Base-by-base conservation (phyloP, 129 eudicot species). In the Ambrosia artemisiifolia region DNA sequence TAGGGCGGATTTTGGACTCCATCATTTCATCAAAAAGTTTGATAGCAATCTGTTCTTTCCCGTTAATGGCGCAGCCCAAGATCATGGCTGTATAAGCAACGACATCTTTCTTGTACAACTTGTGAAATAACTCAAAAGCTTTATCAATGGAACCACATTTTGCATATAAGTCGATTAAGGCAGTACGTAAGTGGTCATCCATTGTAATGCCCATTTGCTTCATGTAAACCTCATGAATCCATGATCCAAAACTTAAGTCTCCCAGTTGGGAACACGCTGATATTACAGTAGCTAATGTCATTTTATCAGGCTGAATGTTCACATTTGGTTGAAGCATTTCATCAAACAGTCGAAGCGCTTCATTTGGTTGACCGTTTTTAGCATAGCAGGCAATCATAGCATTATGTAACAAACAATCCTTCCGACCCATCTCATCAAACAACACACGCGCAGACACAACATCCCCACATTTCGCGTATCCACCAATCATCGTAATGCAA, bases 41-140 rank as follows among this genome's bases (percentile, higher is more conserved):
- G 73, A 75, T 44, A 53, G 84, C 84, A 13, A 42, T 47, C 0
- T 70, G 67, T 75, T 80, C 77, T 24, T 71, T 80, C 3, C 77
- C 77, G 3, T 80, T 80, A 19, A 75, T 69, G 68, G 77, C 75
- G 18, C 84, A 80, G 1, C 84, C 84, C 20, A 80, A 60, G 16
- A 84, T 78, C 85, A 81, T 84, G 56, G 88, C 81, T 3, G 88
- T 73, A 71, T 84, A 84, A 17, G 88, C 79, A 7, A 84, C 81
- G 4, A 84, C 67, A 10, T 84, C 88, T 67, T 78, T 84, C 60
- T 78, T 81, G 47, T 54, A 56, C 72, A 84, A 60, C 57, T 48
- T 61, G 12, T 65, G 68, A 62, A 84, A 84, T 59, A 81, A 36
- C 35, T 81, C 12, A 10, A 73, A 71, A 11, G 86, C 86, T 77